Evolutionary conservation across 768 basidiomycete genomes (phyloP).

Genomic region (Suillus fuscotomentosus): DNA sequence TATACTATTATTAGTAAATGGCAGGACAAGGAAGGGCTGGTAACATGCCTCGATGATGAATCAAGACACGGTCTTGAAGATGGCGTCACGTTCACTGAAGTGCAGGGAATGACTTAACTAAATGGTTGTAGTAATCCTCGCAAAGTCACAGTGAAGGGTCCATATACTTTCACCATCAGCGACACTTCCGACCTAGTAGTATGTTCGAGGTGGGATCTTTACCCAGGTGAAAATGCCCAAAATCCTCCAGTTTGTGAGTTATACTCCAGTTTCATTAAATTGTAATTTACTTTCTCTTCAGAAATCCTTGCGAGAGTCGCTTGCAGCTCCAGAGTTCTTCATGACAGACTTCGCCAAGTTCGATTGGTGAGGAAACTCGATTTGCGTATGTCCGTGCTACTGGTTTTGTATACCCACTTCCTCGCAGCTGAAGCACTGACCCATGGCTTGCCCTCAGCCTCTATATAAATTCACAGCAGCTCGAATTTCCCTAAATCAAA

Average conservation of each 20-base stretch:
- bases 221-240: conserved; percentile 99
- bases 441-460: not conserved
- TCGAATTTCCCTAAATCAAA: not conserved
- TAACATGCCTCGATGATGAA: conserved; percentile 97
- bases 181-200: conserved; percentile 83
- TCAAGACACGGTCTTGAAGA: conserved; percentile 98
- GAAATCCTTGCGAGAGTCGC: conserved; percentile 92
- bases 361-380: conserved; percentile 24
- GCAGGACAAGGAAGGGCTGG: conserved; percentile 85
- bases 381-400: no score
- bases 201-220: conserved; percentile 89
- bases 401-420: no score
- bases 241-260: conserved; percentile 85
- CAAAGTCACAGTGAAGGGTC: conserved; percentile 91
- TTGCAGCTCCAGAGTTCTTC: conserved; percentile 76
- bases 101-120: conserved; percentile 91
- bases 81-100: conserved; percentile 94
- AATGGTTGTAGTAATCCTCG: conserved; percentile 91
- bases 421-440: no score
- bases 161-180: conserved; percentile 96
- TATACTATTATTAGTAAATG: not conserved
- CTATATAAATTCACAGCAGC: not conserved
- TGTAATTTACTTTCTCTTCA: conserved; percentile 29
- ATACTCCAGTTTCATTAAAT: not conserved
- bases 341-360: conserved; percentile 98